phyloP scores from a whole-genome alignment of 345 rosid species.

The Eucalyptus erythrocorys region DNA sequence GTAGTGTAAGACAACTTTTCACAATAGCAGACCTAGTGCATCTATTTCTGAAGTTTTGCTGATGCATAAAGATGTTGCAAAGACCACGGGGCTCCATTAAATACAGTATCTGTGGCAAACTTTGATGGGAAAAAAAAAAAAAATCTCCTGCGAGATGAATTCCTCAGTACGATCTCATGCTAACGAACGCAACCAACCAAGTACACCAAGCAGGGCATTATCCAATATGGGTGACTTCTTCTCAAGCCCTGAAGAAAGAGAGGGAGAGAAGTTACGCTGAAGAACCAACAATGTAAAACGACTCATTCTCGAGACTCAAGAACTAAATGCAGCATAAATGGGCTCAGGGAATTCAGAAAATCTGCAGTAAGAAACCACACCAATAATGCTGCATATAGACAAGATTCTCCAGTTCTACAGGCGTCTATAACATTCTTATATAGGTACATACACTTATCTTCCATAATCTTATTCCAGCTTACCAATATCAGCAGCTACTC shows the following conservation, averaged over 20 bases:
- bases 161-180: slow-evolving; percentile 19
- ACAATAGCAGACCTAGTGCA: background rate
- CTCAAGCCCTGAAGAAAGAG: slow-evolving; percentile 44
- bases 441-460: background rate
- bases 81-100: background rate
- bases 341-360: background rate
- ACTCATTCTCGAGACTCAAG: background rate
- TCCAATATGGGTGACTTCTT: slow-evolving; percentile 61
- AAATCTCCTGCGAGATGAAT: background rate
- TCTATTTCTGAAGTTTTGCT: background rate
- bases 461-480: background rate
- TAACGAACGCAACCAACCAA: slow-evolving; percentile 72
- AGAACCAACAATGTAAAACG: background rate
- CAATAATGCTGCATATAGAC: background rate
- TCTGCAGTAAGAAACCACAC: background rate
- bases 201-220: slow-evolving; percentile 55
- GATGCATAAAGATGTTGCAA: background rate
- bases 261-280: background rate
- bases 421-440: background rate
- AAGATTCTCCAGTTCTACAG: background rate
- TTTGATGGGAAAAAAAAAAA: background rate
- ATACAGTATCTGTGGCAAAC: background rate
- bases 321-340: background rate
- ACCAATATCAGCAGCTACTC: slow-evolving; percentile 98
- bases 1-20: background rate